These are phyloP conservation scores for Ceratobasidium sp. DNA, from an alignment of 1,284 basidiomycete species.

Conservation along the genomic window DNA sequence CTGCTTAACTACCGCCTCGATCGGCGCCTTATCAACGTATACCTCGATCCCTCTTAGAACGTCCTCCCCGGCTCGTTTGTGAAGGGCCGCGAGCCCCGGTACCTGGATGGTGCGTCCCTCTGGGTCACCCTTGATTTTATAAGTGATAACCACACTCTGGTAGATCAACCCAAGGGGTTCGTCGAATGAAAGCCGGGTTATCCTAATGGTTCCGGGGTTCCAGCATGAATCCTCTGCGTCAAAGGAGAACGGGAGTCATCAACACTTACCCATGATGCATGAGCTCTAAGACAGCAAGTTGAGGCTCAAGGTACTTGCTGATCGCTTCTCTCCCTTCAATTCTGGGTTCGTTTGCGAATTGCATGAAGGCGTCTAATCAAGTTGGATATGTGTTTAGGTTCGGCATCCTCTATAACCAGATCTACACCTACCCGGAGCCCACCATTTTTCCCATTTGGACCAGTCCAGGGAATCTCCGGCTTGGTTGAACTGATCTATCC, in stretches of 20 bases:
- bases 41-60: constrained; percentile 24
- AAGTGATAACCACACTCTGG: constrained; percentile 11
- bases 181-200: constrained; percentile 13
- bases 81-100: constrained; percentile 23
- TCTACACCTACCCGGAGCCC: constrained; percentile 14
- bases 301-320: constrained; percentile 3
- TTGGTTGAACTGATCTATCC: constrained; percentile 13
- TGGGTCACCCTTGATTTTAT: constrained; percentile 16
- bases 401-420: neutral
- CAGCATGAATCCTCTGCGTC: neutral
- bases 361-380: constrained; percentile 18
- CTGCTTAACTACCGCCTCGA: constrained; percentile 11
- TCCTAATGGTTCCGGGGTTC: neutral
- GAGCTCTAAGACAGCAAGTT: neutral
- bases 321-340: constrained; percentile 15
- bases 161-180: constrained; percentile 10
- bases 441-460: constrained; percentile 24
- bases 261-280: constrained; percentile 30
- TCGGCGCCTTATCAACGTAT: constrained; percentile 15
- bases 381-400: neutral
- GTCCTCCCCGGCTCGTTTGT: constrained; percentile 2
- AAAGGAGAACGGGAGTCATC: neutral
- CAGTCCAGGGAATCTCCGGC: constrained; percentile 23
- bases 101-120: constrained; percentile 3
- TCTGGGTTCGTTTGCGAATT: constrained; percentile 19